A percentile compares a stretch with the other conserved stretches of the same genome.
Evolutionary conservation across 768 basidiomycete genomes (phyloP).

Genomic region (Leccinum variicolor): DNA sequence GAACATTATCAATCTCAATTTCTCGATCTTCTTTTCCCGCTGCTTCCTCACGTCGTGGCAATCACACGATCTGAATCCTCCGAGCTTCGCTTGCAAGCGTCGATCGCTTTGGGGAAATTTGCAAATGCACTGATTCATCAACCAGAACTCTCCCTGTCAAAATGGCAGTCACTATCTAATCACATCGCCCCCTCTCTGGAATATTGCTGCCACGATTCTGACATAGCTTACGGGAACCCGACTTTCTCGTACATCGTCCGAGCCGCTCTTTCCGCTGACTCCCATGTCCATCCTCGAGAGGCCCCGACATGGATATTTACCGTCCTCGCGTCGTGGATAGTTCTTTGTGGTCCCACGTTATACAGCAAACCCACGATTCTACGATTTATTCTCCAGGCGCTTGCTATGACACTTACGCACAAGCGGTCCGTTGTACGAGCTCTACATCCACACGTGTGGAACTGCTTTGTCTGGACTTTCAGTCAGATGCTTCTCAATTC

Average conservation of each 20-base stretch:
- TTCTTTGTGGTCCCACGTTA: slow-evolving; percentile 42
- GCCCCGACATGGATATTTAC: slow-evolving; percentile 44
- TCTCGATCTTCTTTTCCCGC: slow-evolving; percentile 15
- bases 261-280: slow-evolving; percentile 25
- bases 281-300: slow-evolving; percentile 15
- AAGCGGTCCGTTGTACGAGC: slow-evolving; percentile 33
- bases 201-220: slow-evolving; percentile 10
- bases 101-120: slow-evolving; percentile 21
- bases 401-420: slow-evolving; percentile 34
- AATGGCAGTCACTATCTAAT: slow-evolving; percentile 25
- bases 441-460: slow-evolving; percentile 48
- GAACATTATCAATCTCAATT: slow-evolving; percentile 14
- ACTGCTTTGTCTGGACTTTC: slow-evolving; percentile 55
- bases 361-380: slow-evolving; percentile 40
- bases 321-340: slow-evolving; percentile 43
- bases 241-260: slow-evolving; percentile 28
- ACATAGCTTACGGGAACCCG: background rate
- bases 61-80: slow-evolving; percentile 11
- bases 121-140: slow-evolving; percentile 27
- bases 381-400: slow-evolving; percentile 36
- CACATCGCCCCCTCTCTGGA: slow-evolving; percentile 27
- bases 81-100: slow-evolving; percentile 21
- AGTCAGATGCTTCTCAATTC: slow-evolving; percentile 33
- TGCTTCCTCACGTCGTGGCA: slow-evolving; percentile 22
- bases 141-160: slow-evolving; percentile 30